These are phyloP conservation scores for Botrytis byssoidea DNA, from an alignment of 2,329 filamentous ascomycete species.

Conservation along the genomic window DNA sequence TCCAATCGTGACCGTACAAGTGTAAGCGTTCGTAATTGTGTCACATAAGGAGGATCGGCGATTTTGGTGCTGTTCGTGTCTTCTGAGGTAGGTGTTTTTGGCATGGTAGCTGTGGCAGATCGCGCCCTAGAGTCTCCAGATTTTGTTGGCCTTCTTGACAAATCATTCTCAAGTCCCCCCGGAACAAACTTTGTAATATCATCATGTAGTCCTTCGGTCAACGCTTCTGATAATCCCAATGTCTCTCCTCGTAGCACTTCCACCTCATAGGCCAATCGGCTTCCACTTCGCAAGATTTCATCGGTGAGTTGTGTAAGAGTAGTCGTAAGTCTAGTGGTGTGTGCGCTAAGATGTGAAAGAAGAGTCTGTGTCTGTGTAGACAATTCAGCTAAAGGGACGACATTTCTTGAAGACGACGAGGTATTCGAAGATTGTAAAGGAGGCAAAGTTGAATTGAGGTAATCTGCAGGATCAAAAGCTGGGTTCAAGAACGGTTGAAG, in stretches of 20 bases:
- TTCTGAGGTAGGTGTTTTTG: constrained; percentile 33
- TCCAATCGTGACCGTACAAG: constrained; percentile 83
- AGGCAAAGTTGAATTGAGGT: constrained; percentile 78
- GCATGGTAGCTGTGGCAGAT: constrained; percentile 32
- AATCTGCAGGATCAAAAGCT: constrained; percentile 79
- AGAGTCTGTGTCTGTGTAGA: constrained; percentile 78
- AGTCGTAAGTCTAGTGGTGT: constrained; percentile 78
- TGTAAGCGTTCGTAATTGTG: constrained; percentile 77
- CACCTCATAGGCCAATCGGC: constrained; percentile 88
- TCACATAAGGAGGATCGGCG: constrained; percentile 65
- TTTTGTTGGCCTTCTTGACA: constrained; percentile 27
- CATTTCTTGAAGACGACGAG: constrained; percentile 35
- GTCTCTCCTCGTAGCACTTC: constrained; percentile 90
- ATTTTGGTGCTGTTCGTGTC: constrained; percentile 28
- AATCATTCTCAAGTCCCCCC: constrained; percentile 39
- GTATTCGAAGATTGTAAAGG: constrained; percentile 50
- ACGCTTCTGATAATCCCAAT: constrained; percentile 71
- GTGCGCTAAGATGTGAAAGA: constrained; percentile 83
- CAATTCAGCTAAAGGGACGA: constrained; percentile 67
- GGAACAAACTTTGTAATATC: constrained; percentile 74
- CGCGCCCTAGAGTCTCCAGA: constrained; percentile 34
- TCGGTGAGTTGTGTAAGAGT: constrained; percentile 88
- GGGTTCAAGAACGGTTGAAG: constrained; percentile 73
- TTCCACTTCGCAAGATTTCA: constrained; percentile 87
- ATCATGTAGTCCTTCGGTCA: constrained; percentile 68